These are phyloP conservation scores for Yarrowia sp. DNA, from an alignment of 805 yeast genomes.

Conservation along the genomic window DNA sequence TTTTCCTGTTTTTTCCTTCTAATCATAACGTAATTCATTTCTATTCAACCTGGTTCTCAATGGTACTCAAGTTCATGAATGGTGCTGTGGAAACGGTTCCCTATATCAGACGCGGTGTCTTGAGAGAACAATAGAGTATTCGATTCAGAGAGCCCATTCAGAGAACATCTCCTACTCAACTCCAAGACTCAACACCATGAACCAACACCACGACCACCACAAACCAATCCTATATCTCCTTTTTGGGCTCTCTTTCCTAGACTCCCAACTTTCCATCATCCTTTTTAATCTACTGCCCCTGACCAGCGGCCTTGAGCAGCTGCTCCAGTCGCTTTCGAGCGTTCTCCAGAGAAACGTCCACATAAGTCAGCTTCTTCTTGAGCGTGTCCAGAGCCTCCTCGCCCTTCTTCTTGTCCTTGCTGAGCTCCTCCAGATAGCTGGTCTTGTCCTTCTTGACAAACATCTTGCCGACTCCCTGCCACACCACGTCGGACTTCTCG, in stretches of 20 bases:
- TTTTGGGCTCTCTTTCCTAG: too few relatives aligned
- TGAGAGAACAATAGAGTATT: too few relatives aligned
- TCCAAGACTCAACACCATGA: too few relatives aligned
- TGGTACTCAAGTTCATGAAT: neutral
- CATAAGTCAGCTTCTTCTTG: constrained; percentile 64
- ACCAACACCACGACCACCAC: too few relatives aligned
- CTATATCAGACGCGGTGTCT: too few relatives aligned
- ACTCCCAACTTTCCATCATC: too few relatives aligned
- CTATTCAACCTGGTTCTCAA: neutral
- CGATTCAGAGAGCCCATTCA: too few relatives aligned
- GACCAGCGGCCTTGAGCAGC: constrained; percentile 19
- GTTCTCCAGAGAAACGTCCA: constrained; percentile 73
- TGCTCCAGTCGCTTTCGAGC: constrained; percentile 62
- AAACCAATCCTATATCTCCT: too few relatives aligned
- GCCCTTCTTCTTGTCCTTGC: constrained; percentile 51
- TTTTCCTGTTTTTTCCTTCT: too few relatives aligned
- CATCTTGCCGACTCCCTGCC: constrained; percentile 85
- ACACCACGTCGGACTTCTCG: constrained; percentile 47
- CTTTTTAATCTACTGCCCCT: neutral
- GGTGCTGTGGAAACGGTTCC: neutral
- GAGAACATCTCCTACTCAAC: too few relatives aligned
- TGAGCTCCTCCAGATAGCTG: constrained; percentile 49
- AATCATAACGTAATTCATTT: neutral
- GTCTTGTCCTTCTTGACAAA: constrained; percentile 42
- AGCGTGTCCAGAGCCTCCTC: constrained; percentile 59